Percentiles rank a stretch among this genome's conserved stretches.
These are phyloP conservation scores for Phaeosphaeria sp. DNA, from an alignment of 2,329 filamentous ascomycete species.

Conservation along the genomic window DNA sequence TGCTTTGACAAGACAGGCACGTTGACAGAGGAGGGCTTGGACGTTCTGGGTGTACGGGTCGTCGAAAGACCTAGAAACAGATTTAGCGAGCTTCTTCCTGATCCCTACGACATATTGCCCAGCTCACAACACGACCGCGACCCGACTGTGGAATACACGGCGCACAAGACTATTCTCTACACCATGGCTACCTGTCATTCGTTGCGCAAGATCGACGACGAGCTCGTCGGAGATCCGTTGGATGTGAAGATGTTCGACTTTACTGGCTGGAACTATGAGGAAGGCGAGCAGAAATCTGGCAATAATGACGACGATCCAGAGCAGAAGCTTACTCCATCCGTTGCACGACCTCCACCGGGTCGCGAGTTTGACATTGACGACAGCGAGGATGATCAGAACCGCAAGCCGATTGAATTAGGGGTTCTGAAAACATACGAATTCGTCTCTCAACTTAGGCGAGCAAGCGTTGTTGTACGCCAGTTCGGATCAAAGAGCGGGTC, in stretches of 20 bases:
- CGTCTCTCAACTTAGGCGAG: constrained; percentile 86
- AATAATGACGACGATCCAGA: constrained; percentile 77
- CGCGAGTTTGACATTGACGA: constrained; percentile 65
- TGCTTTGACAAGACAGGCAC: constrained; percentile 99
- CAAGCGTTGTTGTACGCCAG: constrained; percentile 89
- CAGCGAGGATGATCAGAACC: constrained; percentile 49
- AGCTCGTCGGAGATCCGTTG: constrained; percentile 89
- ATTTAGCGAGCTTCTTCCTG: constrained; percentile 78
- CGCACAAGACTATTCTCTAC: constrained; percentile 77
- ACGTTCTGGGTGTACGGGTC: constrained; percentile 86
- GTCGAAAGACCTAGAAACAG: constrained; percentile 68
- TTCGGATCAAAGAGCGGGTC: constrained; percentile 85
- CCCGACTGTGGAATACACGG: constrained; percentile 64
- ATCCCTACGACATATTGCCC: constrained; percentile 66
- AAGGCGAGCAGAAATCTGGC: constrained; percentile 72
- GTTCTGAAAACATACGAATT: constrained; percentile 93
- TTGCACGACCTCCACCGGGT: constrained; percentile 78
- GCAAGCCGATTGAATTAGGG: constrained; percentile 79
- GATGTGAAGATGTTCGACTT: constrained; percentile 99
- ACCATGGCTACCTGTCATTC: constrained; percentile 99
- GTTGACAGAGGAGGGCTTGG: constrained; percentile 91
- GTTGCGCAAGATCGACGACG: constrained; percentile 81
- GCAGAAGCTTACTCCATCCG: constrained; percentile 81
- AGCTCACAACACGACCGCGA: constrained; percentile 63
- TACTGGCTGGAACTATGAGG: constrained; percentile 89